A percentile compares a stretch with the other conserved stretches of the same genome.
These are phyloP conservation scores for Teratosphaeria viscida DNA, from an alignment of 2,329 filamentous ascomycete genomes.

Conservation along the genomic window DNA sequence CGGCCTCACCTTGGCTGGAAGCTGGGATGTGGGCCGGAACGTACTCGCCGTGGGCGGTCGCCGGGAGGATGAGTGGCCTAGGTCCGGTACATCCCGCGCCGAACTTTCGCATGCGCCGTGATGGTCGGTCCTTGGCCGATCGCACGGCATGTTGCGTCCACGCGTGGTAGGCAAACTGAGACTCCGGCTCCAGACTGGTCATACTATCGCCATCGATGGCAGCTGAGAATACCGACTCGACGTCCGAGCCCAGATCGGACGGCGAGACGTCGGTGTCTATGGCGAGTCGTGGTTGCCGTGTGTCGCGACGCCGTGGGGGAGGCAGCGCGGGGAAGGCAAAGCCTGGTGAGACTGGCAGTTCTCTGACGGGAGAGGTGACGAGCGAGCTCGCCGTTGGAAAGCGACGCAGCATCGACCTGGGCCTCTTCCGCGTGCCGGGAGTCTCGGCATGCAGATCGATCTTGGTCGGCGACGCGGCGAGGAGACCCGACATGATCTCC, in stretches of 20 bases:
- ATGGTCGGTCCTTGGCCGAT: slow-evolving; percentile 9
- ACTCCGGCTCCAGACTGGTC: slow-evolving; percentile 5
- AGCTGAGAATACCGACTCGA: slow-evolving; percentile 12
- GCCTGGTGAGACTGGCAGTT: slow-evolving; percentile 4
- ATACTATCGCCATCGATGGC: slow-evolving; percentile 8
- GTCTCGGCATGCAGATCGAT: slow-evolving; percentile 23
- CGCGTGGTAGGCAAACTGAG: slow-evolving; percentile 5
- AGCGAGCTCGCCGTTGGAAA: slow-evolving; percentile 25
- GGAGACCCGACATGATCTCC: slow-evolving; percentile 28
- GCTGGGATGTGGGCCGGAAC: slow-evolving; percentile 18
- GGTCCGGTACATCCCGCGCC: slow-evolving; percentile 24
- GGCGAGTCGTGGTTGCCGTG: not conserved
- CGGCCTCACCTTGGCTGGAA: slow-evolving; percentile 12
- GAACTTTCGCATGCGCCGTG: slow-evolving; percentile 26
- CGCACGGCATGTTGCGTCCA: slow-evolving; percentile 9
- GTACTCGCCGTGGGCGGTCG: slow-evolving; percentile 18
- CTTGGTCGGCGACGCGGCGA: slow-evolving; percentile 28
- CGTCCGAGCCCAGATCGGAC: slow-evolving; percentile 11
- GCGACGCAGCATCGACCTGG: slow-evolving; percentile 25
- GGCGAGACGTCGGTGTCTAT: slow-evolving; percentile 1
- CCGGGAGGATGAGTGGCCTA: slow-evolving; percentile 25
- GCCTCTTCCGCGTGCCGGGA: slow-evolving; percentile 18
- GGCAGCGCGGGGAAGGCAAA: slow-evolving; percentile 3
- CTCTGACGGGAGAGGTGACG: slow-evolving; percentile 16
- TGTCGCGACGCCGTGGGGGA: not conserved